Base-by-base conservation (phyloP, 2,329 filamentous ascomycete genomes). In the Paramyrothecium roridum region DNA sequence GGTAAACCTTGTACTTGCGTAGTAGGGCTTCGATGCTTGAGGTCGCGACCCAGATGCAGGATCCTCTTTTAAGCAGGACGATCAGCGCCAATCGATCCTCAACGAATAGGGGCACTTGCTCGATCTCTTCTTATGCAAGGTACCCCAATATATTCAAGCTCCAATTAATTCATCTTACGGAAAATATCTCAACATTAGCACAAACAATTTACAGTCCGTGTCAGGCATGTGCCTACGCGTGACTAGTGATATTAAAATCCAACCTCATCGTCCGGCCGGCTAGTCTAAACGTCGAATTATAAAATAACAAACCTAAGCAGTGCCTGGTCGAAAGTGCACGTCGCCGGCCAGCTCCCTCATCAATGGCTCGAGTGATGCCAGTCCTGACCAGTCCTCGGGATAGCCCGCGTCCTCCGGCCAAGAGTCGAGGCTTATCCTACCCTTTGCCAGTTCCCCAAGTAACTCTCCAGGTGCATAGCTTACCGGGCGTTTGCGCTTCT, bases 361-460 rank as follows among this genome's bases (percentile, higher is more conserved):
- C 49, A 79, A 58, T 10, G 76, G 74, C 63, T 78, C 76, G 21
- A 79, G 69, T 4, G 69, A 65, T 23, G 73, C 74, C 54, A 77
- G 60, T 6, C 73, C 70, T 50, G 66, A 72, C 56, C 61, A 59
- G 19, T 70, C 68, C 22, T 69, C 66, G 52, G 64, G 61, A 45
- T 58, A 63, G 51, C 62, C 59, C 30, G 58, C 57, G 55, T 63
- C 56, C 54, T 43, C 37, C n/a, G 37, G 4, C 37, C 37, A 43
- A 3, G 37, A 43, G 13, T 43, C 37, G n/a, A 43, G 26, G 26
- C 26, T 43, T 19, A 16, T 19, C 50, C 60, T 54, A 54, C 64
- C 54, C 57, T 61, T 40, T 52, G 65, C 65, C 33, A 72, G 60
- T 53, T 66, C 64, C 30, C 67, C 65, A 3, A 70, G 57, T 33